A percentile compares a stretch with the other conserved stretches of the same genome.
These are phyloP conservation scores for Aciculoconidium aculeatum DNA, from an alignment of 805 yeast species.

Conservation along the genomic window DNA sequence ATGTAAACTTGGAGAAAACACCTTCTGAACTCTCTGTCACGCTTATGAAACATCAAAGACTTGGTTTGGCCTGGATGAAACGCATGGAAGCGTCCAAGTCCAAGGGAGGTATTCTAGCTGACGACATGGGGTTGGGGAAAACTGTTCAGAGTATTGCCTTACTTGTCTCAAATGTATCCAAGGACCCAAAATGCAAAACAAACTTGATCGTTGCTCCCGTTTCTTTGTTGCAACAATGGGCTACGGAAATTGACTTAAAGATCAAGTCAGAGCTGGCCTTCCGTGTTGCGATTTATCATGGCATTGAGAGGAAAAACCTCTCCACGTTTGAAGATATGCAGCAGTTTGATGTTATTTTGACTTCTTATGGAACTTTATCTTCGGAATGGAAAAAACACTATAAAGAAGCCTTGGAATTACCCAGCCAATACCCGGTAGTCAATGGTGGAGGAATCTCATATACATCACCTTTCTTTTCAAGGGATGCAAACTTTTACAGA, in stretches of 20 bases:
- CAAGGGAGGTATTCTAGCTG: slow-evolving; percentile 69
- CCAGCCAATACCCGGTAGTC: slow-evolving; percentile 83
- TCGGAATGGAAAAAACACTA: slow-evolving; percentile 70
- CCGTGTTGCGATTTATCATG: slow-evolving; percentile 58
- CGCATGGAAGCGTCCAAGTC: slow-evolving; percentile 57
- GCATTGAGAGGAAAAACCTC: slow-evolving; percentile 33
- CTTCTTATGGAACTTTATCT: slow-evolving; percentile 76
- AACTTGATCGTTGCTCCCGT: slow-evolving; percentile 89
- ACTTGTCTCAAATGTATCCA: slow-evolving; percentile 41
- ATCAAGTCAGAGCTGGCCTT: slow-evolving; percentile 41
- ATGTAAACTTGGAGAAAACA: slow-evolving; percentile 50
- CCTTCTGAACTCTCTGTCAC: slow-evolving; percentile 57
- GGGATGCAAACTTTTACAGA: slow-evolving; percentile 47
- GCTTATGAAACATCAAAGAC: slow-evolving; percentile 71
- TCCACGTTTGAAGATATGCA: slow-evolving; percentile 41
- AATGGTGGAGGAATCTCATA: slow-evolving; percentile 47
- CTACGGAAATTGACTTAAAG: slow-evolving; percentile 62
- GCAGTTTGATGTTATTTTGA: slow-evolving; percentile 65
- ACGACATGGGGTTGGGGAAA: slow-evolving; percentile 81
- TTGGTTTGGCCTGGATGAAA: slow-evolving; percentile 79
- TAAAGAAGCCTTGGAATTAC: slow-evolving; percentile 19
- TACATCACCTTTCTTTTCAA: slow-evolving; percentile 56
- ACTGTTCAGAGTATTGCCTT: slow-evolving; percentile 65
- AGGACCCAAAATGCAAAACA: slow-evolving; percentile 35
- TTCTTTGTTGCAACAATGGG: slow-evolving; percentile 82